These are phyloP conservation scores for Ceratobasidium sp. DNA, from an alignment of 1,284 basidiomycete species.

Conservation along the genomic window DNA sequence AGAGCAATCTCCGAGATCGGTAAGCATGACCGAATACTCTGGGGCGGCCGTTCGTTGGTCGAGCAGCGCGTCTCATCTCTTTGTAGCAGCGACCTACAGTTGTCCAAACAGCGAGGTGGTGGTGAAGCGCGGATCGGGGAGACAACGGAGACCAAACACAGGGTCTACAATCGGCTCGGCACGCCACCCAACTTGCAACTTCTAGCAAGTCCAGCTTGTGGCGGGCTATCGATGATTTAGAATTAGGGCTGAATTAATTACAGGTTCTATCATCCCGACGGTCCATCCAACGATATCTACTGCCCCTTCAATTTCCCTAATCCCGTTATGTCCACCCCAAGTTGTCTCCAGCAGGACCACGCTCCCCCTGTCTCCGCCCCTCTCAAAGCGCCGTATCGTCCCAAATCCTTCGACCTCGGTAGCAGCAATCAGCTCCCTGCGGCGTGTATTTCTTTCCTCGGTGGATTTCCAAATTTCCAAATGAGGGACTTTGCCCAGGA, in stretches of 20 bases:
- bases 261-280: conserved; percentile 16
- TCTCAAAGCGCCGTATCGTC: conserved; percentile 63
- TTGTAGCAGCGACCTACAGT: too few relatives aligned
- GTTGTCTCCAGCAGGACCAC: conserved; percentile 70
- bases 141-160: too few relatives aligned
- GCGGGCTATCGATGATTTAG: neutral
- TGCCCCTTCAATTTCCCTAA: conserved; percentile 76
- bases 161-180: neutral
- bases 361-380: conserved; percentile 57
- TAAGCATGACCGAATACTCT: too few relatives aligned
- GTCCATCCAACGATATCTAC: conserved; percentile 68
- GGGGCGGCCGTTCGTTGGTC: too few relatives aligned
- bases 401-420: conserved; percentile 68
- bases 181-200: neutral
- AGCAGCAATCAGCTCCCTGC: conserved; percentile 62
- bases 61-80: too few relatives aligned
- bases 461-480: conserved; percentile 52
- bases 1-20: too few relatives aligned
- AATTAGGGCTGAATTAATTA: neutral
- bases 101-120: too few relatives aligned
- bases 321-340: conserved; percentile 70
- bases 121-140: too few relatives aligned
- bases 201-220: neutral
- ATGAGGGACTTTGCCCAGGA: conserved; percentile 14
- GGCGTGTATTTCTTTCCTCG: conserved; percentile 55